phyloP scores from a whole-genome alignment of 2,329 filamentous ascomycete species.

The Biscogniauxia sp. region DNA sequence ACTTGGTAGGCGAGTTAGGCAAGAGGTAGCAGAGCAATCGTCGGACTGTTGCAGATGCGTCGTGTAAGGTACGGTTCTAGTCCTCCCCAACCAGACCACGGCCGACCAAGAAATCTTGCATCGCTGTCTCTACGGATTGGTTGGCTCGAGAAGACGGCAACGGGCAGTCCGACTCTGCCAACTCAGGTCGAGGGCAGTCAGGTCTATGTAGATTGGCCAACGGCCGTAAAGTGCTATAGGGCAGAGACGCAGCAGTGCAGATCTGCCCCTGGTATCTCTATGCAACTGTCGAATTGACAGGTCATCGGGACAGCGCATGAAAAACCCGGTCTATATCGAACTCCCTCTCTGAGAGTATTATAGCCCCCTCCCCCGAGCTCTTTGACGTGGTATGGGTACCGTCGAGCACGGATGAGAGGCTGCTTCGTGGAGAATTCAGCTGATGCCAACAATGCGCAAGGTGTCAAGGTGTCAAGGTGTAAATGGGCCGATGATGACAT shows the following conservation, averaged over 20 bases:
- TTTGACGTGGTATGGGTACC: neutral
- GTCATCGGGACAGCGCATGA: neutral
- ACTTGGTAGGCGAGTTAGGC: neutral
- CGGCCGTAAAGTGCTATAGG: neutral
- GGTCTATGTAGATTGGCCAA: neutral
- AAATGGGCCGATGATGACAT: neutral
- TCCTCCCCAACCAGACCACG: neutral
- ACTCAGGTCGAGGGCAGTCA: neutral
- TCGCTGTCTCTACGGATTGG: neutral
- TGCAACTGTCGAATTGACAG: neutral
- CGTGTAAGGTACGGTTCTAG: neutral
- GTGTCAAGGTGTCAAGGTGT: neutral
- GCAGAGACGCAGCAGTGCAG: neutral
- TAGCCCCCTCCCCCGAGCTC: neutral
- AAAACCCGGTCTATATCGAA: neutral
- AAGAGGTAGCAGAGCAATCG: neutral
- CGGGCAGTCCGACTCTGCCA: neutral
- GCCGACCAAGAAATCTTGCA: neutral
- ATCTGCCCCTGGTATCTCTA: neutral
- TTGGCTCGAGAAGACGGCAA: neutral
- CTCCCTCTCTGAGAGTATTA: neutral
- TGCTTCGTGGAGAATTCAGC: neutral
- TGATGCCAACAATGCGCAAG: neutral
- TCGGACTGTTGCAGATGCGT: neutral
- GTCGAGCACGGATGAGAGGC: neutral